Evolutionary conservation across 2,329 filamentous ascomycete species (phyloP), one percentile per base, ranked within the genome.

Genomic region (Aureobasidium sp.): DNA sequence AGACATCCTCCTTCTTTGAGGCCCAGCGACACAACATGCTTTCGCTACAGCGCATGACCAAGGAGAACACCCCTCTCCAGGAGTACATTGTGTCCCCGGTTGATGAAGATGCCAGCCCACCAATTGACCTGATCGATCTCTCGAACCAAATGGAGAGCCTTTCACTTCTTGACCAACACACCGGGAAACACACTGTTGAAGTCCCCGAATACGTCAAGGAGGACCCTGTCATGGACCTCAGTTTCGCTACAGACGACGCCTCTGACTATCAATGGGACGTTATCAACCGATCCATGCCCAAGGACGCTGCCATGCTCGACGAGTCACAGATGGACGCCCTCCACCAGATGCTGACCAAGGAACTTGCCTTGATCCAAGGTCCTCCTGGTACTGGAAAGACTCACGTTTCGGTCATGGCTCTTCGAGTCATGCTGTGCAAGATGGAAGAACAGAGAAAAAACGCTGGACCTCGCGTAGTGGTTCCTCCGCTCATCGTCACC

Each of bases 311-410:
- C 1, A 77, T 76, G 2, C 79, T 96, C 9, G 91, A 96, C 67
- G 69, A 74, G 0, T 91, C 89, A 0, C 92, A 97, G 70, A 80
- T 85, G 44, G 72, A 76, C 3, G 91, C 90, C 0, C 78, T 94
- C 0, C 76, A 82, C 17, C 79, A 84, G 1, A 91, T 96, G 64
- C 74, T 94, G 0, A 88, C 86, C 0, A 88, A 85, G 62, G 82
- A 84, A 51, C 70, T 96, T 1, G 84, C 90, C 0, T 85, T 96
- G 36, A 75, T 96, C 0, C 92, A 96, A 75, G 92, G 92, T 0
- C 91, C 91, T 11, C 91, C 91, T 0, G 86, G 86, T 5, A 88
- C 86, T 1, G 86, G 86, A 5, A 97, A 97, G 70, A 97, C 92
- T 0, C 88, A 88, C 66, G 88, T 91, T 0, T 94, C 90, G 0